Base-by-base conservation (phyloP, 768 basidiomycete species). In the Leccinellum rugosiceps region DNA sequence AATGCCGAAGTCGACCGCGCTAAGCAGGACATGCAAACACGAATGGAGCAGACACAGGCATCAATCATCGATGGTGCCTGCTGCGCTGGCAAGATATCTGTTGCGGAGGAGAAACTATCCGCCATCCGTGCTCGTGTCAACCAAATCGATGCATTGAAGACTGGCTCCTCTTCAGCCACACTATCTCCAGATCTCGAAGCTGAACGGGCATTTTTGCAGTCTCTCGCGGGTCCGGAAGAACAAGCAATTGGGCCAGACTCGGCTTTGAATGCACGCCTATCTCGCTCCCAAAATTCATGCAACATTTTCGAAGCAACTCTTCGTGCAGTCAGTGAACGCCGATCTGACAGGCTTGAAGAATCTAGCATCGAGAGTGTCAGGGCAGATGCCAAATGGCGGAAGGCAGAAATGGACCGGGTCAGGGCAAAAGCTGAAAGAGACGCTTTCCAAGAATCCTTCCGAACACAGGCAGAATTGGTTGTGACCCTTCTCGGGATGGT, bases 281-380 rank as follows among this genome's bases (percentile, higher is more conserved):
- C 84, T 65, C 83, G 86, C 6, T 87, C 90, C 3, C 79, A 80
- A 56, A 94, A 92, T 68, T 85, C 90, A 4, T 79, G 76, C 59
- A 84, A 87, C 31, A 88, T 94, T 80, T 92, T 94, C 66, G 90
- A 92, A 48, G 92, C 90, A 15, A 90, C 88, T 35, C 81, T 94
- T 67, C 83, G 88, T n/a, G 90, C 90, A 15, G 85, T 87, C 50
- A 84, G 87, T 32, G 89, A 94, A 66, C 78, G 92, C 53, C 85
- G 81, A 58, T 89, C 87, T 4, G 90, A 92, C 60, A 85, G 85
- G 62, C 73, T 92, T 34, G 92, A 93, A 66, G 88, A 92, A 26
- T 65, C 81, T 38, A 82, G 79, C 63, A 68, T 84, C 25, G 86
- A 90, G 58, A 87, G 83, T 60, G 75, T 94, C 65, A 87, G 85